Percentiles rank a stretch among this genome's conserved stretches.
These are phyloP conservation scores for Inosperma sp. DNA, from an alignment of 768 basidiomycete genomes.

Conservation along the genomic window DNA sequence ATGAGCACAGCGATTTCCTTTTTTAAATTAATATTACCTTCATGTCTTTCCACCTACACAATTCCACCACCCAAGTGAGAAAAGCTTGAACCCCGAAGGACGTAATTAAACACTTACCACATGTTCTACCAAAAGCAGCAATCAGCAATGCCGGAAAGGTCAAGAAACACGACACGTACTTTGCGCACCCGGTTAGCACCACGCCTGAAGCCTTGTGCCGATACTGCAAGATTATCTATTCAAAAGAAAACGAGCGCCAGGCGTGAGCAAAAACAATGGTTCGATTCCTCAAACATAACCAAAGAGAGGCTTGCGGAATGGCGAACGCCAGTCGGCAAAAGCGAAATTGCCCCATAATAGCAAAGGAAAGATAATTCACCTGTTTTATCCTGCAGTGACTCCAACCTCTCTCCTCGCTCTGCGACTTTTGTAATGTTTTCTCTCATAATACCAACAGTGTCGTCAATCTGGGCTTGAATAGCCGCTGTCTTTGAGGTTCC, in stretches of 20 bases:
- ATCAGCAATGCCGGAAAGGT: background rate
- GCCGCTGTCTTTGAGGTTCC: constrained; percentile 86
- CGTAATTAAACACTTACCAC: constrained; percentile 58
- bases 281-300: too few species aligned
- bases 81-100: constrained; percentile 5
- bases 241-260: constrained; percentile 3
- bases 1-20: constrained; percentile 6
- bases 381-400: constrained; percentile 96
- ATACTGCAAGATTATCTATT: constrained; percentile 91
- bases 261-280: background rate
- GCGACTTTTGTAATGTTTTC: constrained; percentile 97
- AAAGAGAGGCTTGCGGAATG: background rate
- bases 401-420: constrained; percentile 90
- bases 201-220: constrained; percentile 97
- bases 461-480: constrained; percentile 96
- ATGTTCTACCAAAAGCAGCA: constrained; percentile 56
- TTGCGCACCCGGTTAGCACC: constrained; percentile 98
- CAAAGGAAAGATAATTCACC: constrained; percentile 48
- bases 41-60: constrained; percentile 94
- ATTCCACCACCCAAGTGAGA: constrained; percentile 11
- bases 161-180: constrained; percentile 44
- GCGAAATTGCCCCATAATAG: constrained; percentile 3
- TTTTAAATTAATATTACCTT: constrained; percentile 51
- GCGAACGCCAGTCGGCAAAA: background rate
- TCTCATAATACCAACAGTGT: constrained; percentile 96